Evolutionary conservation across 1,139 yeast genomes (phyloP).

Genomic region (Arxiozyma bovina): DNA sequence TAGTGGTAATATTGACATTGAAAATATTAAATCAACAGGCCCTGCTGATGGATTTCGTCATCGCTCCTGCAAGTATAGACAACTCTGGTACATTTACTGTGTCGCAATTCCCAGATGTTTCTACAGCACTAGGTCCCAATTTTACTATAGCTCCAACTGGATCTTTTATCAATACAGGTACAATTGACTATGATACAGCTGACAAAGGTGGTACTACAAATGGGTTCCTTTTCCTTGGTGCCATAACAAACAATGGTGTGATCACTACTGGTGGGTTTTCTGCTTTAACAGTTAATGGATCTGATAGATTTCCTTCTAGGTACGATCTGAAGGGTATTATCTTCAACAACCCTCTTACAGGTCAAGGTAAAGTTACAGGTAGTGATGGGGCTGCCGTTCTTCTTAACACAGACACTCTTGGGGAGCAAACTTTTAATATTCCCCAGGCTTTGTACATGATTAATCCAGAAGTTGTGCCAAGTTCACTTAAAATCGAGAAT

Average conservation of each 20-base stretch:
- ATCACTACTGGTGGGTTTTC: not conserved
- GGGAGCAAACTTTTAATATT: no score
- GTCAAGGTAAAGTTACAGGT: not conserved
- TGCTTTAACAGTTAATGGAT: not conserved
- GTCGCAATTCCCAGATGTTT: not conserved
- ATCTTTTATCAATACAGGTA: not conserved
- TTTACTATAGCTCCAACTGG: slow-evolving; percentile 2
- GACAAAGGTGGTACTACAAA: not conserved
- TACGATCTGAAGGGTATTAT: no score
- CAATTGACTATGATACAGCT: slow-evolving; percentile 1
- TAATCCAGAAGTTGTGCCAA: no score
- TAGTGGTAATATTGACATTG: not conserved
- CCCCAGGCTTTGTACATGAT: no score
- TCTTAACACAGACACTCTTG: no score
- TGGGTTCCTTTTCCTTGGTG: slow-evolving; percentile 2
- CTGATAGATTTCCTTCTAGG: no score
- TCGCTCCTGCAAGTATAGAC: not conserved
- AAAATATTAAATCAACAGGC: not conserved
- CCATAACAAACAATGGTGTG: not conserved
- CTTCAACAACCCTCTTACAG: no score
- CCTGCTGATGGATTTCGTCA: not conserved
- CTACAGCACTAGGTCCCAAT: not conserved
- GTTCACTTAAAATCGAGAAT: no score
- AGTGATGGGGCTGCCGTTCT: not conserved
- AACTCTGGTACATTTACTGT: not conserved